A percentile compares a stretch with the other conserved stretches of the same genome.
Evolutionary conservation across 495 filamentous ascomycete genomes (phyloP).

Genomic region (Penicillium waksmanii): DNA sequence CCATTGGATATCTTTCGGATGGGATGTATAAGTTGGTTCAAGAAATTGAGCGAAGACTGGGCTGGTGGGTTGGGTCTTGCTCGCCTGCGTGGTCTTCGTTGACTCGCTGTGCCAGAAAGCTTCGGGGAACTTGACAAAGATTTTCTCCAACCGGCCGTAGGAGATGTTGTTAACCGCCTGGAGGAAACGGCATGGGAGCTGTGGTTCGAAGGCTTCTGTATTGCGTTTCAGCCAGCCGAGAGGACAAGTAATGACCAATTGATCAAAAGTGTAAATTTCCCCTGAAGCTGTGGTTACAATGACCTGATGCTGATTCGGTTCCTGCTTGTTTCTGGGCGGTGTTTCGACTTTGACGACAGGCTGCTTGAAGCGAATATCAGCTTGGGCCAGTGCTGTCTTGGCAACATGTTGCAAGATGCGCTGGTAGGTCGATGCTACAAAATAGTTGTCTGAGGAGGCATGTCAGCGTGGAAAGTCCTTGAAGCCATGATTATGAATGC

Average conservation of each 20-base stretch:
- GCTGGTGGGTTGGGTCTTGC: conserved; percentile 9
- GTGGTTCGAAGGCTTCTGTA: conserved; percentile 67
- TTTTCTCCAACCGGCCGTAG: conserved; percentile 90
- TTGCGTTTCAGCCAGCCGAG: conserved; percentile 89
- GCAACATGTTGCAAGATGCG: conserved; percentile 73
- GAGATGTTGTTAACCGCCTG: conserved; percentile 77
- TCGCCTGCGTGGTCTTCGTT: conserved; percentile 9
- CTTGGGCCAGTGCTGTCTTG: conserved; percentile 60
- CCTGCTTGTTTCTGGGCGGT: conserved; percentile 12
- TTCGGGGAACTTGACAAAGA: conserved; percentile 82
- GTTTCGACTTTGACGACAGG: conserved; percentile 59
- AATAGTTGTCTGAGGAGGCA: conserved; percentile 71
- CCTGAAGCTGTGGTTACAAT: conserved; percentile 59
- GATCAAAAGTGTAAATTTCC: conserved; percentile 67
- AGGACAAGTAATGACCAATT: conserved; percentile 82
- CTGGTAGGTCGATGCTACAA: conserved; percentile 84
- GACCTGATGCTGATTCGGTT: conserved; percentile 35
- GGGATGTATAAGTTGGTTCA: conserved; percentile 65
- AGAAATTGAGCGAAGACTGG: conserved; percentile 46
- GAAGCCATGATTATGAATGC: not conserved
- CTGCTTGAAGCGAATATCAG: conserved; percentile 60
- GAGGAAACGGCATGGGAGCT: conserved; percentile 64
- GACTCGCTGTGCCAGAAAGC: conserved; percentile 61
- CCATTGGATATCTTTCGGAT: conserved; percentile 72
- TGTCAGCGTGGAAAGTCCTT: not conserved